Base-by-base conservation (phyloP, 257 asterid species). In the Apocynum venetum region DNA sequence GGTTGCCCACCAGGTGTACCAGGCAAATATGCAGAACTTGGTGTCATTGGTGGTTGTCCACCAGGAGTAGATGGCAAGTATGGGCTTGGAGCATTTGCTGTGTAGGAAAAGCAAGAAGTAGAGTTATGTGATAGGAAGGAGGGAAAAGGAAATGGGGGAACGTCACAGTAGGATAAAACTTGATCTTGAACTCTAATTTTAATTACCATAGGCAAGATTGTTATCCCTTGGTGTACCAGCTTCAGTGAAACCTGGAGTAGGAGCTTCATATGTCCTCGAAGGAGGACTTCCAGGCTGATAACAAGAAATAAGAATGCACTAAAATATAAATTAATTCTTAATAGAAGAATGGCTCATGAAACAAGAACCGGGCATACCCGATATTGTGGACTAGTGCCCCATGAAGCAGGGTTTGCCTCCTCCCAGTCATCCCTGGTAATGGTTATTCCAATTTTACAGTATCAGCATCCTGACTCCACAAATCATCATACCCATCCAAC, bases 41-140 rank as follows among this genome's bases (percentile, higher is more conserved):
- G 97, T 0, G 97, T 94, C 97, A 92, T 89, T 6, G 98, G 98
- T 60, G 96, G 97, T 81, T 91, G 97, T 61, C 98, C 98, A 74
- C 98, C 97, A 52, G 99, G 98, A 56, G 98, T 93, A 14, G 97
- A 91, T 56, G 99, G 98, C 83, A 96, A 76, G 86, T 93, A 93
- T n/a, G 99, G 99, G 79, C 98, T 96, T 40, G 99, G 97, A 77
- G 97, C 99, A 91, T 93, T 96, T 80, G 90, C 99, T 96, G 90
- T 70, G 75, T 38, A 78, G 75, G 72, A 82, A 69, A 68, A 38
- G 60, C 60, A 65, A 38, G 71, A 55, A 25, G 48, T 25, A 20
- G 44, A 41, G 69, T 35, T 55, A 67, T 59, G 71, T 41, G 46
- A 64, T 35, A 57, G 49, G 44, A 76, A 73, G 44, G n/a, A 1